A percentile compares a stretch with the other conserved stretches of the same genome.
Conservation (phyloP, 352 stramenopile genomes). For the Aphanomyces stellatus region DNA sequence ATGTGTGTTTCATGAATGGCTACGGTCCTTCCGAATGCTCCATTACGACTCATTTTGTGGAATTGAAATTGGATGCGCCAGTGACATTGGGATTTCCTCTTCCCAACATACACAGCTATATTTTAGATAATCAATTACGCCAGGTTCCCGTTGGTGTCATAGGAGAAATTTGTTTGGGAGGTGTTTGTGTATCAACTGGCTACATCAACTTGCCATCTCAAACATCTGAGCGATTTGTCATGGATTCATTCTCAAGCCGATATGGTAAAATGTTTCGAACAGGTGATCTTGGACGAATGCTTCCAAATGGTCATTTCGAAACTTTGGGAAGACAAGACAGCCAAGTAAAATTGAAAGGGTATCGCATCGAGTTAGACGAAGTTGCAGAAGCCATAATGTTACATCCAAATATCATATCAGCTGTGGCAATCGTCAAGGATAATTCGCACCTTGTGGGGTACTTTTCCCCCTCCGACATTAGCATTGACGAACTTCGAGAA, state of each 20-base stretch:
- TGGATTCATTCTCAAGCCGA: slow-evolving; percentile 52
- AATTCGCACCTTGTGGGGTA: slow-evolving; percentile 88
- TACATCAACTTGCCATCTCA: not conserved
- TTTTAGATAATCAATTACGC: not conserved
- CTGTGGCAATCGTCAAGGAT: slow-evolving; percentile 34
- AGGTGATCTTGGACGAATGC: slow-evolving; percentile 84
- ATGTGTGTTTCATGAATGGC: not conserved
- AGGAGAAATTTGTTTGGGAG: not conserved
- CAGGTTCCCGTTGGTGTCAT: not conserved
- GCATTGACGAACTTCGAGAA: slow-evolving; percentile 49
- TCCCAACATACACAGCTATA: not conserved
- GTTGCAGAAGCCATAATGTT: slow-evolving; percentile 53
- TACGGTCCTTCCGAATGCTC: slow-evolving; percentile 1
- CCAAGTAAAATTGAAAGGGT: slow-evolving; percentile 75
- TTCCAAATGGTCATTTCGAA: slow-evolving; percentile 87
- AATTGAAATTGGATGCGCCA: not conserved
- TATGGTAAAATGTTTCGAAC: slow-evolving; percentile 88
- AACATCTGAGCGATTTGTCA: slow-evolving; percentile 24
- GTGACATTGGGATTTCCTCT: not conserved
- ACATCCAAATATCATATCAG: slow-evolving; percentile 29
- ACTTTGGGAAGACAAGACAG: slow-evolving; percentile 56
- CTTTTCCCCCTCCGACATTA: slow-evolving; percentile 70
- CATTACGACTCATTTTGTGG: not conserved
- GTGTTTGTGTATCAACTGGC: not conserved
- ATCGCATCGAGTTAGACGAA: slow-evolving; percentile 75